A percentile compares a stretch with the other conserved stretches of the same genome.
phyloP scores from a whole-genome alignment of 306 rosid genomes.

The Medicago arabica region DNA sequence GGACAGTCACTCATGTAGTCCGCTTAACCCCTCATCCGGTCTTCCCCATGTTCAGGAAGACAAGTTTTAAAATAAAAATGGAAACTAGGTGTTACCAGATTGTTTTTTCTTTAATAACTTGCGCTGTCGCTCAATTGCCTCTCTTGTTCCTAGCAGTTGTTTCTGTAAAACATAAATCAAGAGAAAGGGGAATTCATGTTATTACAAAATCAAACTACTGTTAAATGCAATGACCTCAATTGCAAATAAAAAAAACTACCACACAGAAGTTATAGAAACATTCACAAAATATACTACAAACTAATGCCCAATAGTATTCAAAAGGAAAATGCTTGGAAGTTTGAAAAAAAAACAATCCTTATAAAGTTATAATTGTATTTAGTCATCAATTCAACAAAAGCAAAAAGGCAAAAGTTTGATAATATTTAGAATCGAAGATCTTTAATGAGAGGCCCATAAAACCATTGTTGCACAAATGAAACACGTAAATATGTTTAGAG shows the following conservation, averaged over 20 bases:
- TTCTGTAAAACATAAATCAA: slow-evolving; percentile 51
- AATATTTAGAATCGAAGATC: slow-evolving; percentile 19
- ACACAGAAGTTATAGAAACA: slow-evolving; percentile 20
- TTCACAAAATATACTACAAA: not conserved
- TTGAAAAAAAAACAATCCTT: not conserved
- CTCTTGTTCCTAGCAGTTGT: slow-evolving; percentile 85
- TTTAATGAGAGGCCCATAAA: not conserved
- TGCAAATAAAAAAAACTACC: not conserved
- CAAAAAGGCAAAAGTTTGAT: slow-evolving; percentile 15
- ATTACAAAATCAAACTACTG: slow-evolving; percentile 11
- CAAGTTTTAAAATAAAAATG: slow-evolving; percentile 28
- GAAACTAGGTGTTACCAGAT: slow-evolving; percentile 59
- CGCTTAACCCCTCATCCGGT: not conserved
- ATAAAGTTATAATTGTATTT: not conserved
- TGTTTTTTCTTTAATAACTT: slow-evolving; percentile 89
- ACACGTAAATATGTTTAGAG: slow-evolving; percentile 10
- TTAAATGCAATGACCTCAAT: slow-evolving; percentile 25
- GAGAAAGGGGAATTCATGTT: slow-evolving; percentile 11
- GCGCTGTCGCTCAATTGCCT: slow-evolving; percentile 90
- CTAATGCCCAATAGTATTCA: slow-evolving; percentile 33
- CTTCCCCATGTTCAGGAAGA: slow-evolving; percentile 14
- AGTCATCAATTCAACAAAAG: slow-evolving; percentile 12
- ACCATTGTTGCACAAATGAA: slow-evolving; percentile 6
- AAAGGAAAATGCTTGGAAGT: slow-evolving; percentile 17
- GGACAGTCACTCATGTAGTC: not conserved